Percentiles rank a stretch among this genome's conserved stretches.
Conservation (phyloP, 169 alveolate genomes). For the Cystoisospora suis region DNA sequence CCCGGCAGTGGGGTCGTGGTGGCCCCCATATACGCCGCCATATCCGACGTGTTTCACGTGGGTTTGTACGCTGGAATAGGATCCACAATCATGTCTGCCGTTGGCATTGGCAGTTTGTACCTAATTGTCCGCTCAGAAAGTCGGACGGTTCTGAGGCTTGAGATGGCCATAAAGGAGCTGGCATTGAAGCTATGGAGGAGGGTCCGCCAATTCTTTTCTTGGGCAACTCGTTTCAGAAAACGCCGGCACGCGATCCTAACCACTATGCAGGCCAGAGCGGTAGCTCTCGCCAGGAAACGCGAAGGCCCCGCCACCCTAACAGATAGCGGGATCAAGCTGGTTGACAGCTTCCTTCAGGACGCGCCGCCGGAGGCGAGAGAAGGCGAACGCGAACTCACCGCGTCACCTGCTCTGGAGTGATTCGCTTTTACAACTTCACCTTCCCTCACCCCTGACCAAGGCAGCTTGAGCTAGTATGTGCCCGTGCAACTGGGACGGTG, state of each 20-base stretch:
- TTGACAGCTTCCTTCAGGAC: background rate
- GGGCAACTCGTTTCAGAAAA: background rate
- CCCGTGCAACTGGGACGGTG: too few species aligned
- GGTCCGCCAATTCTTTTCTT: background rate
- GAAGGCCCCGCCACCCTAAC: background rate
- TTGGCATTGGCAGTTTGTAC: background rate
- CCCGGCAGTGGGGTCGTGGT: constrained; percentile 47
- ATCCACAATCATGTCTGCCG: background rate
- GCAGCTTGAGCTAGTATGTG: too few species aligned
- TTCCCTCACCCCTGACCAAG: too few species aligned
- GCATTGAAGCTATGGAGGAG: constrained; percentile 1
- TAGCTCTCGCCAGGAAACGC: background rate
- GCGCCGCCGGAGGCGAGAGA: background rate
- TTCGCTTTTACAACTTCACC: too few species aligned
- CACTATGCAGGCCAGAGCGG: constrained; percentile 15
- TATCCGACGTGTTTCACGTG: constrained; percentile 55
- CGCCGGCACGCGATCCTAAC: background rate
- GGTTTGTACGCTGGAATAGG: constrained; percentile 61
- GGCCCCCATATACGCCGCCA: constrained; percentile 48
- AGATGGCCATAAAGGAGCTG: background rate
- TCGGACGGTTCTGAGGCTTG: background rate
- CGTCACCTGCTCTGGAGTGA: too few species aligned
- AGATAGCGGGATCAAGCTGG: too few species aligned
- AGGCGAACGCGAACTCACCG: too few species aligned
- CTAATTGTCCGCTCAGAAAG: constrained; percentile 9